Evolutionary conservation across 257 asterid genomes (phyloP).

Genomic region (Scutellaria minor): DNA sequence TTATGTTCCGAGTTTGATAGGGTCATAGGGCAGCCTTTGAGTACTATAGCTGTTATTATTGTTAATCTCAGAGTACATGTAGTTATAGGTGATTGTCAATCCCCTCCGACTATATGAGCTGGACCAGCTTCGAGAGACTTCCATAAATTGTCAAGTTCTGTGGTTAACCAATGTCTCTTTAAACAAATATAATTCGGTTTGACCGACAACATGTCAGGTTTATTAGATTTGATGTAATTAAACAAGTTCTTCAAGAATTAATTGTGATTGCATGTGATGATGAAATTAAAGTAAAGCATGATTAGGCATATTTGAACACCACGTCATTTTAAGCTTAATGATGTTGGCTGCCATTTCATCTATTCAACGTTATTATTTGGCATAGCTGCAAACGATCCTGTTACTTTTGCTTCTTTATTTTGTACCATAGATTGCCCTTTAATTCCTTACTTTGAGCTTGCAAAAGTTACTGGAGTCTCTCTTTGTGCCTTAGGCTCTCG

Average conservation of each 20-base stretch:
- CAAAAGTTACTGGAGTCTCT: conserved; percentile 28
- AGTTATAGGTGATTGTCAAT: not conserved
- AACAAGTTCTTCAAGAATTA: not conserved
- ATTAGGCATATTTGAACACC: not conserved
- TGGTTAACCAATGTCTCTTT: not conserved
- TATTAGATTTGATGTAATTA: not conserved
- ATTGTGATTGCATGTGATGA: not conserved
- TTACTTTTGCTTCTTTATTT: conserved; percentile 7
- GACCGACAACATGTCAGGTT: not conserved
- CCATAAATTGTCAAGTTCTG: not conserved
- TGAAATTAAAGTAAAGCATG: not conserved
- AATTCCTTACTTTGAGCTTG: conserved; percentile 11
- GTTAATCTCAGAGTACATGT: not conserved
- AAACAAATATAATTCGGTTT: not conserved
- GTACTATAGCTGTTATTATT: not conserved
- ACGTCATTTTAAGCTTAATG: no score
- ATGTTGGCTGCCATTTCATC: not conserved
- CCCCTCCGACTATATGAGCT: not conserved
- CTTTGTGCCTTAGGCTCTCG: conserved; percentile 61
- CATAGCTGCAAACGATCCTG: conserved; percentile 15
- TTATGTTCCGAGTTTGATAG: not conserved
- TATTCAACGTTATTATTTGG: not conserved
- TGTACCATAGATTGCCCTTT: not conserved
- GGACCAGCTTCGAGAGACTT: not conserved
- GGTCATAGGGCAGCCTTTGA: no score